Evolutionary conservation across 495 filamentous ascomycete species (phyloP), one percentile per base, ranked within the genome.

Genomic region (Aspergillus cristatus): DNA sequence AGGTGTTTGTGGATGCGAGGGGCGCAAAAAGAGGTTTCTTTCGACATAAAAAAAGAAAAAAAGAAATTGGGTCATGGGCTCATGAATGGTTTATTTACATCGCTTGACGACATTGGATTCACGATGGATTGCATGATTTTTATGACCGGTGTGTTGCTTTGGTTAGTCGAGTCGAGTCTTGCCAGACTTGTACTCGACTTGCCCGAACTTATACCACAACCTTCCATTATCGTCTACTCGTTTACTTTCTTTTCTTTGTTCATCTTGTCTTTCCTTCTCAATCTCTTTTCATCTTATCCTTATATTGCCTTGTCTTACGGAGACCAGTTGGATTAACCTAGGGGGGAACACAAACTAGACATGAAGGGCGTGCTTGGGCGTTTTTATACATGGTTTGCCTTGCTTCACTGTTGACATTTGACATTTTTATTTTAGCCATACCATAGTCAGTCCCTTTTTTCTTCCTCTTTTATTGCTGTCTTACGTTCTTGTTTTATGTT

Each of bases 51-150:
- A 52, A 42, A 37, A 32, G 28, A 38, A 22, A 18, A 13, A 28
- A 28, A 28, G 34, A 18, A 24, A 42, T 14, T 33, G 32, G 40
- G 22, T 53, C 35, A 58, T 56, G 48, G 52, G 43, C 39, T 51
- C 48, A 54, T 51, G 52, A 48, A 55, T 41, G 45, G 50, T 52
- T 42, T 30, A 36, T 52, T 42, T 26, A 39, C 51, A 57, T 54
- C 53, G 41, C 46, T 32, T 52, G 48, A 57, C 46, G 50, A 57
- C 42, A 46, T 46, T 43, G 54, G 29, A 48, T 37, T 49, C 46
- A 53, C 39, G 48, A 51, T 47, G 51, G 51, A 50, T 45, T 44
- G 40, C 46, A 63, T 54, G 53, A 61, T 55, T 54, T n/a, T n/a
- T 56, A 30, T 14, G 28, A 30, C 28, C 13, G 28, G 28, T 12